Base-by-base conservation (phyloP, 83 land plant genomes). In the Larix sibirica region DNA sequence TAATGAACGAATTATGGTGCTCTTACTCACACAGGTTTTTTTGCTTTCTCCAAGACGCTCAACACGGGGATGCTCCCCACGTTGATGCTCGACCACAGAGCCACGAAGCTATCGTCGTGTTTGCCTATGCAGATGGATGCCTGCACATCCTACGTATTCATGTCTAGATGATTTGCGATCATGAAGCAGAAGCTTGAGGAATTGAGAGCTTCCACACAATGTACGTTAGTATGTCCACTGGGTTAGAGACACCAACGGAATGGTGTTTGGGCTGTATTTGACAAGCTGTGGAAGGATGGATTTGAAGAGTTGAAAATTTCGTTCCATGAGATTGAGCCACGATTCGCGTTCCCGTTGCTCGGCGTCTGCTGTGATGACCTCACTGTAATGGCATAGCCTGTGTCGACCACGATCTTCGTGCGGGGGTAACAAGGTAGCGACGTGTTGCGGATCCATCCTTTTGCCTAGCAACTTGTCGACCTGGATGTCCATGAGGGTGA, bases 51-150 rank as follows among this genome's bases (percentile, higher is more conserved):
- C 47, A 90, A 77, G 75, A 88, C 87, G 71, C 85, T 82, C 75
- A 92, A 84, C 14, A 95, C 62, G 9, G 94, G 93, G 62, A 93
- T 89, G 13, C 97, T 93, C 0, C 94, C 98, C 1, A 96, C 84
- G 65, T 89, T 94, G 13, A 94, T 87, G 85, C 92, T 92, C 21
- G 98, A 96, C 98, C 98, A 96, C 33, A 96, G 83, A 14, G 98
- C 97, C 90, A 96, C 96, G 3, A 95, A 96, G 83, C 95, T 94
- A 85, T 96, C 98, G 85, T 97, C 98, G 59, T 96, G 98, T 91
- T 96, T 95, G 4, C 98, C 98, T 4, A 96, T 88, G 10, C 28
- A 28, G 28, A 96, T 88, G 85, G 89, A 91, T 2, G 94, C 98
- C 87, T 94, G 95, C 0, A 96, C 95, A 79, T 96, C 94, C 87